These are phyloP conservation scores for Podaxis mareebaensis DNA, from an alignment of 768 basidiomycete genomes.

Conservation along the genomic window DNA sequence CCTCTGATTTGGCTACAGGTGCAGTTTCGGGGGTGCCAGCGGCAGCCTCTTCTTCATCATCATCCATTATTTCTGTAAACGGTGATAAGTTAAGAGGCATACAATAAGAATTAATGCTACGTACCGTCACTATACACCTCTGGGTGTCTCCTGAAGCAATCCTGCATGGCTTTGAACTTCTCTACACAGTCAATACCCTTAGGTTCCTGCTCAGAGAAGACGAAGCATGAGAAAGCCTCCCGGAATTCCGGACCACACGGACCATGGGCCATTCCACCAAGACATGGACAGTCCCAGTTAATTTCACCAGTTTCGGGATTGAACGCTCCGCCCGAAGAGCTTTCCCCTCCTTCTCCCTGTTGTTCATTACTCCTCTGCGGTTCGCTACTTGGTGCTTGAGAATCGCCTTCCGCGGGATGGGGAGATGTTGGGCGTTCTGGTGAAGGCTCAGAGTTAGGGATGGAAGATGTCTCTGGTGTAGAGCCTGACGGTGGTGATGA, in stretches of 20 bases:
- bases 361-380: constrained; percentile 1
- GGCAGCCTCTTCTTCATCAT: constrained; percentile 55
- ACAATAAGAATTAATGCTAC: constrained; percentile 26
- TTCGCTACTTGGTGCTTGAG: background rate
- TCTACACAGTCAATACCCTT: constrained; percentile 98
- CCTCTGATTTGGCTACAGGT: constrained; percentile 17
- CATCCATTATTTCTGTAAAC: constrained; percentile 63
- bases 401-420: background rate
- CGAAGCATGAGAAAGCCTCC: constrained; percentile 96
- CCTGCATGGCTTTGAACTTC: constrained; percentile 97
- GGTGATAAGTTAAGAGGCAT: constrained; percentile 11
- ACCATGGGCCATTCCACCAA: constrained; percentile 98
- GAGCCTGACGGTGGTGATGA: constrained; percentile 22
- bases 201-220: constrained; percentile 91
- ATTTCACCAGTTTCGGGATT: constrained; percentile 98
- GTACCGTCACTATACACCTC: constrained; percentile 94
- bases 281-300: constrained; percentile 99
- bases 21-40: constrained; percentile 1
- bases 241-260: constrained; percentile 93
- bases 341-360: constrained; percentile 20
- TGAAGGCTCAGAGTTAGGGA: constrained; percentile 18
- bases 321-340: constrained; percentile 57
- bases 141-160: constrained; percentile 94
- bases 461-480: constrained; percentile 15
- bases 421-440: constrained; percentile 15